Evolutionary conservation across 352 stramenopile species (phyloP).

Genomic region (Globisporangium cystogenes): DNA sequence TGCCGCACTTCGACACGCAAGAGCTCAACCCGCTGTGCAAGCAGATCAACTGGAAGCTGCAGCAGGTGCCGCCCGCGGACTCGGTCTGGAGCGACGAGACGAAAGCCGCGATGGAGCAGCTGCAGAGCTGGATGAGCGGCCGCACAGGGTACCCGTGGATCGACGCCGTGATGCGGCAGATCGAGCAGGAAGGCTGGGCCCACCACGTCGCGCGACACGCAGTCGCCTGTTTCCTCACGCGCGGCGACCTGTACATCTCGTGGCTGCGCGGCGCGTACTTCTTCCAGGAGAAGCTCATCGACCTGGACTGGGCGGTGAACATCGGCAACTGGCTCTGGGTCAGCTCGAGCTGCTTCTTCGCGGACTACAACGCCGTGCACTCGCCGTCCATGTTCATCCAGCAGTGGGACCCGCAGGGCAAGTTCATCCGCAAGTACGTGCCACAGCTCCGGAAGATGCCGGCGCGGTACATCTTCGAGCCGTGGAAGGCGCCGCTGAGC

Average conservation of each 20-base stretch:
- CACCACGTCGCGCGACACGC: slow-evolving; percentile 88
- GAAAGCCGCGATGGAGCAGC: slow-evolving; percentile 44
- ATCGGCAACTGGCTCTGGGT: slow-evolving; percentile 98
- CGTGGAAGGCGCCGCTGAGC: slow-evolving; percentile 91
- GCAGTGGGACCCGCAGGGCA: slow-evolving; percentile 89
- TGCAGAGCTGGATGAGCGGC: slow-evolving; percentile 88
- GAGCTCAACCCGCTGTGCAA: slow-evolving; percentile 86
- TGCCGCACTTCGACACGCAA: slow-evolving; percentile 87
- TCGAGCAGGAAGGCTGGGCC: slow-evolving; percentile 85
- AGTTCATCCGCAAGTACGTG: slow-evolving; percentile 91
- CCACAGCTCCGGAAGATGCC: slow-evolving; percentile 89
- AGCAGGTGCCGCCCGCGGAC: slow-evolving; percentile 18
- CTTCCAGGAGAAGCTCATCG: slow-evolving; percentile 92
- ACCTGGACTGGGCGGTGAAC: slow-evolving; percentile 96
- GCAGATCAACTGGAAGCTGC: slow-evolving; percentile 62
- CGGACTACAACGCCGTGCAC: slow-evolving; percentile 95
- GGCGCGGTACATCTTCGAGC: slow-evolving; percentile 96
- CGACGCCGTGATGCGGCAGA: slow-evolving; percentile 94
- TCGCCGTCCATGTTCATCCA: slow-evolving; percentile 90
- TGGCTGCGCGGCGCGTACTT: slow-evolving; percentile 90
- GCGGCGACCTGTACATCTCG: slow-evolving; percentile 92
- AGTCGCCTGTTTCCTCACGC: slow-evolving; percentile 95
- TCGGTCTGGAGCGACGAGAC: slow-evolving; percentile 24
- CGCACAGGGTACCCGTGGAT: slow-evolving; percentile 97
- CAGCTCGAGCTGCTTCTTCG: slow-evolving; percentile 92